Evolutionary conservation across 2,329 filamentous ascomycete species (phyloP).

Genomic region (Fusarium clavum): DNA sequence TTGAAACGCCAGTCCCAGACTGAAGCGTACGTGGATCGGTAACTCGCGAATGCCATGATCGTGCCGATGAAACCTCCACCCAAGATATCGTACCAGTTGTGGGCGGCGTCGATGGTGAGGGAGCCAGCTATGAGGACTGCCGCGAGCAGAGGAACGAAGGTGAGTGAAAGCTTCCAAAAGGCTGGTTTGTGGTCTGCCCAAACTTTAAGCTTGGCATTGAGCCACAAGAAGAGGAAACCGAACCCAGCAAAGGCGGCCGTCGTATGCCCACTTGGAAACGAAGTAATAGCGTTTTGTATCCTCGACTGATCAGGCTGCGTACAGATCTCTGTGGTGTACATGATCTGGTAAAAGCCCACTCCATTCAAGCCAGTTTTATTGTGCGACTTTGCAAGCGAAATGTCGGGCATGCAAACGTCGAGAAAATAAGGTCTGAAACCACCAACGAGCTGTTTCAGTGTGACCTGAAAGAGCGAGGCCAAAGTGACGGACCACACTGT

Average conservation of each 20-base stretch:
- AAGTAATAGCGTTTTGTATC: slow-evolving; percentile 71
- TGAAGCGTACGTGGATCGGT: slow-evolving; percentile 74
- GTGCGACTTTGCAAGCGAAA: slow-evolving; percentile 56
- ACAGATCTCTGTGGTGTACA: slow-evolving; percentile 74
- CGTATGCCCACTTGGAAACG: slow-evolving; percentile 76
- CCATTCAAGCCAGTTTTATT: slow-evolving; percentile 55
- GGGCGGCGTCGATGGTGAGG: slow-evolving; percentile 72
- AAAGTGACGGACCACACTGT: slow-evolving; percentile 69
- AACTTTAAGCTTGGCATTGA: slow-evolving; percentile 79
- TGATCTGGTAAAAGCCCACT: slow-evolving; percentile 67
- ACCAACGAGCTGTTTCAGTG: slow-evolving; percentile 74
- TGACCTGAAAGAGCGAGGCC: slow-evolving; percentile 73
- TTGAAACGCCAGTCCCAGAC: slow-evolving; percentile 77
- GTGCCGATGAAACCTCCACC: slow-evolving; percentile 73
- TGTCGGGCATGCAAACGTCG: slow-evolving; percentile 70
- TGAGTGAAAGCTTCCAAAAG: slow-evolving; percentile 73
- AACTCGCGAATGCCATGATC: slow-evolving; percentile 70
- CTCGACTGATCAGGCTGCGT: slow-evolving; percentile 63
- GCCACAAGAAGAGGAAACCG: slow-evolving; percentile 73
- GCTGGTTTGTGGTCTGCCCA: slow-evolving; percentile 74
- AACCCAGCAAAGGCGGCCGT: slow-evolving; percentile 73
- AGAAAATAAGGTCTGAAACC: slow-evolving; percentile 74
- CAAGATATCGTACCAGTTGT: slow-evolving; percentile 78
- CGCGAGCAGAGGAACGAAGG: slow-evolving; percentile 69
- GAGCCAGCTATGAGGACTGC: slow-evolving; percentile 70